Conservation (phyloP, 768 basidiomycete genomes). For the Suillus occidentalis region DNA sequence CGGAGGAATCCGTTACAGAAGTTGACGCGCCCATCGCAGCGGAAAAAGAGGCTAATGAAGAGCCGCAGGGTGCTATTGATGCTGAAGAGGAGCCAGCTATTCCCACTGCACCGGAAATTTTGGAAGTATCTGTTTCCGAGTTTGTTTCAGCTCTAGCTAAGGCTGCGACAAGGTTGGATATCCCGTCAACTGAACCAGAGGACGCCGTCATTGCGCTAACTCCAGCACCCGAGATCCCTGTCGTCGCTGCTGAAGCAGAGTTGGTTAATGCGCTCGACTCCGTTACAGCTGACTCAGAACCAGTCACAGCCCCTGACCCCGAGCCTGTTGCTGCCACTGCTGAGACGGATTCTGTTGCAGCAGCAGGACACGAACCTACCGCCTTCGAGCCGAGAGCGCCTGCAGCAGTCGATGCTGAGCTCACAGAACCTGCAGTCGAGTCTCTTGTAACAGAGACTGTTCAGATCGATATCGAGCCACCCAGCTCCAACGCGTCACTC, state of each 20-base stretch:
- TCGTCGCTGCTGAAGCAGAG: background rate
- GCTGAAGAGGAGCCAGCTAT: background rate
- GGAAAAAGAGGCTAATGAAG: background rate
- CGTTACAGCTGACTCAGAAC: background rate
- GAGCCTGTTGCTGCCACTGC: constrained; percentile 2
- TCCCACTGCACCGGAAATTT: background rate
- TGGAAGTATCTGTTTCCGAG: background rate
- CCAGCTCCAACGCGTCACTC: constrained; percentile 4
- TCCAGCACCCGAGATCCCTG: background rate
- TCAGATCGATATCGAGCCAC: constrained; percentile 7
- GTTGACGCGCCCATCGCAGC: background rate
- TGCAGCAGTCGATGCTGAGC: background rate
- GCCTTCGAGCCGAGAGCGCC: background rate
- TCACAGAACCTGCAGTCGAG: background rate
- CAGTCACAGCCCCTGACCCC: background rate
- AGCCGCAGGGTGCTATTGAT: background rate
- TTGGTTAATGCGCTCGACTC: background rate
- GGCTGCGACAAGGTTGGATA: background rate
- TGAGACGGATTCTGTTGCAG: background rate
- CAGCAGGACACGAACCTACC: background rate
- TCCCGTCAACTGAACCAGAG: background rate
- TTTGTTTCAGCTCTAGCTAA: background rate
- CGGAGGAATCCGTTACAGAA: background rate
- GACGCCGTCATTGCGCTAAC: background rate
- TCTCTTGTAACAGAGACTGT: background rate